A percentile compares a stretch with the other conserved stretches of the same genome.
phyloP scores from a whole-genome alignment of 495 filamentous ascomycete species.

The Podospora sp. region DNA sequence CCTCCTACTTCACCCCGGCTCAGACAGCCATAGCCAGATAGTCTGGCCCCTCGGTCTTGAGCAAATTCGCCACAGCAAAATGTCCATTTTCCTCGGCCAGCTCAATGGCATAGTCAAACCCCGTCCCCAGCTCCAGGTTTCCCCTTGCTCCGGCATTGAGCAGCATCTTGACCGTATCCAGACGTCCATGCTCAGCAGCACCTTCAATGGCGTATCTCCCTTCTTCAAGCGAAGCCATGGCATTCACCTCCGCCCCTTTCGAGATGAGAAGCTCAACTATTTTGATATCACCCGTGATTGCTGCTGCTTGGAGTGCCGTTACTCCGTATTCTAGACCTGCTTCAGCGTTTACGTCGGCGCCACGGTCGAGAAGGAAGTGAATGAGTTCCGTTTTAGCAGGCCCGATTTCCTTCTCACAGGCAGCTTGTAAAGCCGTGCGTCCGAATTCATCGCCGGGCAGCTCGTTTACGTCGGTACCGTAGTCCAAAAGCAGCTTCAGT shows the following conservation, averaged over 20 bases:
- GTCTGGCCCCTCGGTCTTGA: slow-evolving; percentile 10
- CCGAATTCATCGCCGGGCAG: not conserved
- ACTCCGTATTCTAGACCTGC: slow-evolving; percentile 3
- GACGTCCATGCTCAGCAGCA: slow-evolving; percentile 17
- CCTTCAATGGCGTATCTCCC: slow-evolving; percentile 18
- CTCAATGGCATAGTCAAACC: slow-evolving; percentile 14
- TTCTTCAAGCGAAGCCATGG: not conserved
- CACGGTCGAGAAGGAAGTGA: slow-evolving; percentile 14
- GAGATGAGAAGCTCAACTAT: slow-evolving; percentile 9
- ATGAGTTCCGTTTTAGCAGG: slow-evolving; percentile 8
- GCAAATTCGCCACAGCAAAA: slow-evolving; percentile 17
- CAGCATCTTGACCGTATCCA: slow-evolving; percentile 17
- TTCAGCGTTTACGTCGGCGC: slow-evolving; percentile 20
- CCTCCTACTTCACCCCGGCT: no score
- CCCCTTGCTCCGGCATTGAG: slow-evolving; percentile 22
- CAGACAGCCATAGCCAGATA: not conserved
- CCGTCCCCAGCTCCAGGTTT: slow-evolving; percentile 3
- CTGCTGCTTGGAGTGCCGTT: slow-evolving; percentile 18
- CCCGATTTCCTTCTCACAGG: not conserved
- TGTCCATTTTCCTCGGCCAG: slow-evolving; percentile 16
- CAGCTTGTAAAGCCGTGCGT: slow-evolving; percentile 22
- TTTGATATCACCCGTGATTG: slow-evolving; percentile 17
- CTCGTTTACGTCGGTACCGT: slow-evolving; percentile 16
- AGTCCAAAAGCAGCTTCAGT: slow-evolving; percentile 15
- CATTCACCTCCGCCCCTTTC: slow-evolving; percentile 19